These are phyloP conservation scores for Nicotiana knightiana DNA, from an alignment of 257 asterid species.

Conservation along the genomic window DNA sequence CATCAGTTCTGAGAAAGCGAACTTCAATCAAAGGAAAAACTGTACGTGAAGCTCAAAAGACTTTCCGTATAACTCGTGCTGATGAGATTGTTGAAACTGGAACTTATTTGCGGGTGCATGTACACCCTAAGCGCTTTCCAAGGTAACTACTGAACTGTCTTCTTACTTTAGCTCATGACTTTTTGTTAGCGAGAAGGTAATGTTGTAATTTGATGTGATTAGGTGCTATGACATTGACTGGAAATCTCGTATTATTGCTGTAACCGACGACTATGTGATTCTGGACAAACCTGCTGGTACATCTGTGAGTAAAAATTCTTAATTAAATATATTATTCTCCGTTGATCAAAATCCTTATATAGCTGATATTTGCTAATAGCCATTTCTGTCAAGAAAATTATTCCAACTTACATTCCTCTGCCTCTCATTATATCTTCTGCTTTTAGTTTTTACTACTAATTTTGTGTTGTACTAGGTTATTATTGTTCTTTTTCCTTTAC, in stretches of 20 bases:
- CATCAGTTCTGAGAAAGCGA: constrained; percentile 56
- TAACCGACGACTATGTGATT: constrained; percentile 62
- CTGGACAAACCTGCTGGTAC: constrained; percentile 97
- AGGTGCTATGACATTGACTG: constrained; percentile 96
- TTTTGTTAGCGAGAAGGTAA: not conserved
- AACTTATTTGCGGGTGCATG: constrained; percentile 87
- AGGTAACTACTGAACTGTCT: constrained; percentile 39
- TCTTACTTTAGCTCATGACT: not conserved
- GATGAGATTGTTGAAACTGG: constrained; percentile 85
- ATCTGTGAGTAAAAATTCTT: constrained; percentile 53
- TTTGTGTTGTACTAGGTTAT: not conserved
- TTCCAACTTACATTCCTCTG: not conserved
- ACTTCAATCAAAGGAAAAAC: constrained; percentile 85
- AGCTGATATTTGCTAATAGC: not conserved
- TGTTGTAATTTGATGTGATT: constrained; percentile 17
- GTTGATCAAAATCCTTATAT: not conserved
- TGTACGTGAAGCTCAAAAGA: constrained; percentile 78
- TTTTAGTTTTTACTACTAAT: not conserved
- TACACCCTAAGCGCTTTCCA: constrained; percentile 95
- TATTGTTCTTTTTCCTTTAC: not conserved
- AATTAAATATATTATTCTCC: not conserved
- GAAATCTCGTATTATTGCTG: constrained; percentile 82
- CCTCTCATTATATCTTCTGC: not conserved
- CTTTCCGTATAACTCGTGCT: constrained; percentile 53
- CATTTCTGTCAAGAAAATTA: not conserved